Conservation (phyloP, 208 protist species). For the Crithidia bombi region DNA sequence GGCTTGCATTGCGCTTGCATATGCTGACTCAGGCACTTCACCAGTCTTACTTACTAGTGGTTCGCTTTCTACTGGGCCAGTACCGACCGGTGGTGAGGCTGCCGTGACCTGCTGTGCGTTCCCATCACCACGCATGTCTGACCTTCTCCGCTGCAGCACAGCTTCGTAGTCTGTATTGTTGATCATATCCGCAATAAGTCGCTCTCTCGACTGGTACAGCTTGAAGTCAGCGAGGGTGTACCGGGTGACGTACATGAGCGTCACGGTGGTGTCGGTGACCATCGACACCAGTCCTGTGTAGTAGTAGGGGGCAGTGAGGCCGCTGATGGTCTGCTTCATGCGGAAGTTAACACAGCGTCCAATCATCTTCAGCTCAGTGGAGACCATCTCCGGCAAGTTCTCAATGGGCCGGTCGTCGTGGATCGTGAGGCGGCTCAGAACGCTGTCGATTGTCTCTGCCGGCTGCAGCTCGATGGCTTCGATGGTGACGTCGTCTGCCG, state of each 20-base stretch:
- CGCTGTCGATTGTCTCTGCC: constrained; percentile 29
- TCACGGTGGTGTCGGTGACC: constrained; percentile 67
- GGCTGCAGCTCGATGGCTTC: background rate
- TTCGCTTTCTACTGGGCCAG: background rate
- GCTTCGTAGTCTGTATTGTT: background rate
- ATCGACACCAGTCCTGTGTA: constrained; percentile 70
- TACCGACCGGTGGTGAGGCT: background rate
- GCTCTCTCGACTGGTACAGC: constrained; percentile 25
- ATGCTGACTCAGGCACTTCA: background rate
- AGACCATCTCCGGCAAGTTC: constrained; percentile 56
- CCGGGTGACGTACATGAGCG: constrained; percentile 58
- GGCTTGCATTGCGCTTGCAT: background rate
- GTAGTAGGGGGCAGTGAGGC: constrained; percentile 40
- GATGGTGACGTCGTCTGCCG: constrained; percentile 15
- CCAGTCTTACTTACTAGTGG: background rate
- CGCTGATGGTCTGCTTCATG: constrained; percentile 46
- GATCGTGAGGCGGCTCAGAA: constrained; percentile 42
- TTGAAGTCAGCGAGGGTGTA: constrained; percentile 65
- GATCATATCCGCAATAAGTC: background rate
- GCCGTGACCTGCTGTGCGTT: background rate
- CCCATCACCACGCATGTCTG: background rate
- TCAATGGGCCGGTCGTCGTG: constrained; percentile 54
- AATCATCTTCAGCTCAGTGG: constrained; percentile 75
- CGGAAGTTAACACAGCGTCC: constrained; percentile 69
- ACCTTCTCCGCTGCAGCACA: background rate